phyloP scores from a whole-genome alignment of 371 early-diverging fungal genomes.

The Chytridium lagenaria region DNA sequence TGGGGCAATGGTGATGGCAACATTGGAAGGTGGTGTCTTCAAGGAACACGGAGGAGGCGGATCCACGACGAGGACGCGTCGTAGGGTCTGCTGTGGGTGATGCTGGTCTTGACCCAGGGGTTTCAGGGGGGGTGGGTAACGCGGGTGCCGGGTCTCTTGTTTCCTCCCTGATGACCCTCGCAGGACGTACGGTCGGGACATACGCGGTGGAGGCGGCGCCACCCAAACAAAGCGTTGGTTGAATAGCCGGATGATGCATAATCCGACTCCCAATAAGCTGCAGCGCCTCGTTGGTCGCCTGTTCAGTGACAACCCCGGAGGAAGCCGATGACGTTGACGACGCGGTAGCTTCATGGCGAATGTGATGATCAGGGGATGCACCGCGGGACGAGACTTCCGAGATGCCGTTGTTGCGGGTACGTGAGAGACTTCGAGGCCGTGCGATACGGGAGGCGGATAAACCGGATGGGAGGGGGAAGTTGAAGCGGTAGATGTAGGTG shows the following conservation, averaged over 20 bases:
- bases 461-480: background rate
- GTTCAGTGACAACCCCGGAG: background rate
- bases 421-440: background rate
- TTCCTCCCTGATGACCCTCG: background rate
- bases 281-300: background rate
- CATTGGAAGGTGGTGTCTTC: too few species aligned
- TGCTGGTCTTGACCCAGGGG: too few species aligned
- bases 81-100: too few species aligned
- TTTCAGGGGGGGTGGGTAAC: too few species aligned
- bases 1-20: background rate
- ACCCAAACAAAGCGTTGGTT: slow-evolving; percentile 1
- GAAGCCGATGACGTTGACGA: too few species aligned
- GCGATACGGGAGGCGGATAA: background rate
- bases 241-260: background rate
- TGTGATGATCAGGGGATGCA: background rate
- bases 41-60: too few species aligned
- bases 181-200: background rate
- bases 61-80: too few species aligned
- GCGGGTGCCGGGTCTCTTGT: background rate
- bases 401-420: background rate
- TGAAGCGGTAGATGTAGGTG: background rate
- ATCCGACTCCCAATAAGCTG: background rate
- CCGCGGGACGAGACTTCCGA: background rate
- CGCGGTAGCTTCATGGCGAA: background rate
- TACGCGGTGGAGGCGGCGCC: background rate